Evolutionary conservation across 2,329 filamentous ascomycete species (phyloP), one percentile per base, ranked within the genome.

Genomic region (Neocucurbitaria cava): DNA sequence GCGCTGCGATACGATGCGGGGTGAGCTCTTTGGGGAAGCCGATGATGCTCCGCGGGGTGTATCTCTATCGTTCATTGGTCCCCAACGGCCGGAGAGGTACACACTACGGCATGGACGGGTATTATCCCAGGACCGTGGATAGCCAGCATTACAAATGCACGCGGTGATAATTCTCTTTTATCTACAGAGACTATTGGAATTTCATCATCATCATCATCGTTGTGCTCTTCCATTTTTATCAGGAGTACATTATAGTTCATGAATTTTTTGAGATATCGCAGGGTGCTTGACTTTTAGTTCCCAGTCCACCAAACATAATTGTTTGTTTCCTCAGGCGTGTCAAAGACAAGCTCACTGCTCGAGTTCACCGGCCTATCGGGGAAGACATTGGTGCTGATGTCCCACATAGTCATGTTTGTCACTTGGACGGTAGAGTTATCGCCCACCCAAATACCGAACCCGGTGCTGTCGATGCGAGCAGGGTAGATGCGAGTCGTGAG

Each of bases 241-340:
- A 20, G 20, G 31, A 39, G n/a, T 46, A 46, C 23, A 26, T 39
- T 18, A 39, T 30, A 13, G 18, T 3, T 21, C 30, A n/a, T 26
- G 5, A 10, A 10, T 6, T 11, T 36, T 13, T 15, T 6, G n/a
- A 42, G 7, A 8, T 30, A n/a, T 8, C 23, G 10, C 23, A 8
- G 9, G 5, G 17, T 30, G 18, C 17, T n/a, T 21, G 15, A 23
- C 15, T 18, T 24, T 38, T 74, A 78, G 54, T 76, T 74, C 5
- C 78, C 78, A 26, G 68, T n/a, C 78, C 79, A 81, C 78, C 79
- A 81, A 11, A 70, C 69, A 54, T 79, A 77, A 62, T 81, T 76
- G 52, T 77, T 74, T 6, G 79, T 80, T 71, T 79, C 62, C 52
- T 74, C 77, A 6, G 74, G 52, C 3, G 78, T 74, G 52, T 81